Conservation (phyloP, 495 filamentous ascomycete species). For the Neurospora sp. region DNA sequence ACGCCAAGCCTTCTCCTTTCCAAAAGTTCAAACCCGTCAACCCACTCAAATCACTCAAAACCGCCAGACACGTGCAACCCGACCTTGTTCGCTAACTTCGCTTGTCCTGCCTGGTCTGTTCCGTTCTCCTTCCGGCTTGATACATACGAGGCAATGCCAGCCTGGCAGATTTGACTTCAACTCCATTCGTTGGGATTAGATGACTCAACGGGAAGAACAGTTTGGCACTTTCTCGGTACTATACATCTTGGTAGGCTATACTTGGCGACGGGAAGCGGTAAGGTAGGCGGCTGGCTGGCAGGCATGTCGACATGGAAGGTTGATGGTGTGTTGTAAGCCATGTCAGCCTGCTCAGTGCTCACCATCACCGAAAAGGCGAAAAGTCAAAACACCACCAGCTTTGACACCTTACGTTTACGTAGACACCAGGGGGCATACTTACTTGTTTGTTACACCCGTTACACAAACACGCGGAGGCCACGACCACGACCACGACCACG, state of each 20-base stretch:
- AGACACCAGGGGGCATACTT: background rate
- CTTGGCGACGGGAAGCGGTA: background rate
- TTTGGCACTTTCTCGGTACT: background rate
- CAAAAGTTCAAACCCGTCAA: background rate
- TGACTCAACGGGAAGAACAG: background rate
- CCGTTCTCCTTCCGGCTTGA: background rate
- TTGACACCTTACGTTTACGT: background rate
- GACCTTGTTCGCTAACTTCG: background rate
- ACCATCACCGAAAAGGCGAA: background rate
- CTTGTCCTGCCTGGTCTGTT: background rate
- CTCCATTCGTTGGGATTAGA: background rate
- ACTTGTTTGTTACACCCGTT: background rate
- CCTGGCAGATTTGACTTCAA: background rate
- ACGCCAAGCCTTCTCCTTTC: background rate
- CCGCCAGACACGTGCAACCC: background rate
- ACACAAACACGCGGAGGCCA: background rate
- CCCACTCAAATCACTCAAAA: background rate
- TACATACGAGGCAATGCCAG: background rate
- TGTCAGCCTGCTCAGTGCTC: background rate
- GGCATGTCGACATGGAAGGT: background rate
- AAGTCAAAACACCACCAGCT: background rate
- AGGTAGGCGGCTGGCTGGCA: background rate
- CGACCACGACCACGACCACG: background rate
- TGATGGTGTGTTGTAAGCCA: background rate
- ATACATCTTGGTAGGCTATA: background rate